phyloP scores from a whole-genome alignment of 345 rosid genomes.

The Passiflora organensis region DNA sequence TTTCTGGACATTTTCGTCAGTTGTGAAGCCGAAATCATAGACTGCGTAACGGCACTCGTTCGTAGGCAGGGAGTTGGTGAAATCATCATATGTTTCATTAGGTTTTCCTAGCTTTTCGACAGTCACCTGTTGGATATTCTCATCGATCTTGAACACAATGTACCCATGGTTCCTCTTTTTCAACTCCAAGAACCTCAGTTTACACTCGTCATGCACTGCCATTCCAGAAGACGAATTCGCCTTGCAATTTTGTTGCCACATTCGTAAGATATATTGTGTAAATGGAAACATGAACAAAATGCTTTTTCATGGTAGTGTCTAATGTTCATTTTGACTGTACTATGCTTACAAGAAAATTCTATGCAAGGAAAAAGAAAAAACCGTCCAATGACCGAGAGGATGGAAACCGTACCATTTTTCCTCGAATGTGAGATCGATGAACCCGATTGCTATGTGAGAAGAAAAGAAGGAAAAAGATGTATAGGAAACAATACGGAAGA shows the following conservation, averaged over 20 bases:
- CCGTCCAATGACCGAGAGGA: no score
- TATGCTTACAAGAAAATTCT: no score
- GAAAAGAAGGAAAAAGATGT: no score
- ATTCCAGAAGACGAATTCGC: slow-evolving; percentile 70
- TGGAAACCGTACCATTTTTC: no score
- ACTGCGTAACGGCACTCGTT: slow-evolving; percentile 70
- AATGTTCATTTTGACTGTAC: no score
- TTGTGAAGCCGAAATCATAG: slow-evolving; percentile 58
- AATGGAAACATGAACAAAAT: no score
- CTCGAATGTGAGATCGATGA: no score
- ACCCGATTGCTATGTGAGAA: no score
- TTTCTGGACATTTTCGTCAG: slow-evolving; percentile 62
- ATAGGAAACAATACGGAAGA: no score
- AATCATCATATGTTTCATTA: slow-evolving; percentile 46
- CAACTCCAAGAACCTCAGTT: slow-evolving; percentile 62
- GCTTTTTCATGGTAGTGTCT: no score
- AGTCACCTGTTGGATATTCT: slow-evolving; percentile 51
- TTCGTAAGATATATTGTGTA: no score
- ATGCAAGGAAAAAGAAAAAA: no score
- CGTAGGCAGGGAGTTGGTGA: slow-evolving; percentile 47
- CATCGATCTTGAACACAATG: slow-evolving; percentile 63
- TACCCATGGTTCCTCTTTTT: slow-evolving; percentile 60
- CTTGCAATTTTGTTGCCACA: slow-evolving; percentile 17
- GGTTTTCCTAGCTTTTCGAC: slow-evolving; percentile 60
- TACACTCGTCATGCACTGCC: slow-evolving; percentile 72